These are phyloP conservation scores for Ehretia macrophylla DNA, from an alignment of 257 asterid species.

Conservation along the genomic window DNA sequence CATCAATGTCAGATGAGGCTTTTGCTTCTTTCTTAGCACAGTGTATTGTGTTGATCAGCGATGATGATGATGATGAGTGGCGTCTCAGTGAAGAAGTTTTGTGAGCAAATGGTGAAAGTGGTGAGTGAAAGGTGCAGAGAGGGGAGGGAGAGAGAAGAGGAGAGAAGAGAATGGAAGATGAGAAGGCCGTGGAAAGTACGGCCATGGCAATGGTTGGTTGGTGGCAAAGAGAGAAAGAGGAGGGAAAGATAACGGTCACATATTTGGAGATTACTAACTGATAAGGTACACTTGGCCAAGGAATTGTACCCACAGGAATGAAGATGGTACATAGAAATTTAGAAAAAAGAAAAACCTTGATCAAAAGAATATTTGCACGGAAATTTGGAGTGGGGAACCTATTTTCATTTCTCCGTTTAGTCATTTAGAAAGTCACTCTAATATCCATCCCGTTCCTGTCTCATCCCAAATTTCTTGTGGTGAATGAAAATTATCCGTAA, in stretches of 20 bases:
- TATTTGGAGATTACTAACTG: background rate
- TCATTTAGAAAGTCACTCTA: no score
- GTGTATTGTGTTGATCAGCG: slow-evolving; percentile 14
- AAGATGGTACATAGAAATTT: background rate
- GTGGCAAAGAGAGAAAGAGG: slow-evolving; percentile 15
- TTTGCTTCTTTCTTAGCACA: slow-evolving; percentile 44
- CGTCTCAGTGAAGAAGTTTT: background rate
- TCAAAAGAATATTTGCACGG: no score
- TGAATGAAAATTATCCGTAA: no score
- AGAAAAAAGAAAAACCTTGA: no score
- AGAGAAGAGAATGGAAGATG: slow-evolving; percentile 15
- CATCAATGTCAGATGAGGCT: slow-evolving; percentile 41
- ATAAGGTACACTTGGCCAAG: background rate
- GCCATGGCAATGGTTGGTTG: slow-evolving; percentile 44
- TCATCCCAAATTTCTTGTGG: no score
- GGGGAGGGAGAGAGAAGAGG: slow-evolving; percentile 19
- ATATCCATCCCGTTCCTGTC: no score
- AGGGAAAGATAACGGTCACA: slow-evolving; percentile 32
- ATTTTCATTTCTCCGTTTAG: no score
- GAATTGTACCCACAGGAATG: background rate
- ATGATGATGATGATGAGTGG: background rate
- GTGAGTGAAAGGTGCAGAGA: slow-evolving; percentile 11
- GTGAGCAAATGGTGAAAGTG: slow-evolving; percentile 2
- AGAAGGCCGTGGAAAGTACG: slow-evolving; percentile 36
- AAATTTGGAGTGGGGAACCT: no score